phyloP scores from a whole-genome alignment of 2,329 filamentous ascomycete genomes.

The Dactylellina parvicollis region DNA sequence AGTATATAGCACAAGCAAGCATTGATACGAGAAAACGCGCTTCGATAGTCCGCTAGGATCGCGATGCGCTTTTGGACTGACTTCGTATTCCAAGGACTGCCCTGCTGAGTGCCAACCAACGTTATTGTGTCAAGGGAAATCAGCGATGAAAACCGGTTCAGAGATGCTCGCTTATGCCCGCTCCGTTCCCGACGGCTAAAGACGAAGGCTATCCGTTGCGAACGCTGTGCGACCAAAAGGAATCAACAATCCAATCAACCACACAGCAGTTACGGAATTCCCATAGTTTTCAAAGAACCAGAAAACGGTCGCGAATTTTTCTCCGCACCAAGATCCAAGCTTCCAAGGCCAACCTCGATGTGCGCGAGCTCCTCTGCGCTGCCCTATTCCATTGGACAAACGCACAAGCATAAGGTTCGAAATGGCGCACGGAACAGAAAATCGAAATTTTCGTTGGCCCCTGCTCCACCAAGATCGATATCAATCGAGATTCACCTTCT shows the following conservation, averaged over 20 bases:
- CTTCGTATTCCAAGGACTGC: not conserved
- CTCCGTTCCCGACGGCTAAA: conserved; percentile 5
- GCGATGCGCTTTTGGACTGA: conserved; percentile 8
- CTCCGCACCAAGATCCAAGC: too few relatives aligned
- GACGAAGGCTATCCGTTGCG: not conserved
- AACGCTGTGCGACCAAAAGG: too few relatives aligned
- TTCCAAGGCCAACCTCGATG: too few relatives aligned
- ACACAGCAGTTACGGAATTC: too few relatives aligned
- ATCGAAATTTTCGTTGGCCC: conserved; percentile 29
- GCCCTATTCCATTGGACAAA: not conserved
- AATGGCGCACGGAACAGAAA: conserved; percentile 21
- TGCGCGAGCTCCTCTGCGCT: not conserved
- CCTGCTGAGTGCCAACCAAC: too few relatives aligned
- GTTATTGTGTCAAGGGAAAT: too few relatives aligned
- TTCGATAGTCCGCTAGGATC: not conserved
- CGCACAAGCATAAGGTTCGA: not conserved
- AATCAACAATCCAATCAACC: too few relatives aligned
- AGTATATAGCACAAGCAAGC: not conserved
- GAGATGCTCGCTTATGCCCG: conserved; percentile 5
- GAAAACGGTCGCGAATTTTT: too few relatives aligned
- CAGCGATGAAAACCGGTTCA: not conserved
- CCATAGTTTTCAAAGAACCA: too few relatives aligned
- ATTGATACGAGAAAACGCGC: not conserved
- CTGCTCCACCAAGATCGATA: not conserved
- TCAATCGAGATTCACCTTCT: conserved; percentile 26